A percentile compares a stretch with the other conserved stretches of the same genome.
These are phyloP conservation scores for Posidonia oceanica DNA, from an alignment of 116 monocot species.

Conservation along the genomic window DNA sequence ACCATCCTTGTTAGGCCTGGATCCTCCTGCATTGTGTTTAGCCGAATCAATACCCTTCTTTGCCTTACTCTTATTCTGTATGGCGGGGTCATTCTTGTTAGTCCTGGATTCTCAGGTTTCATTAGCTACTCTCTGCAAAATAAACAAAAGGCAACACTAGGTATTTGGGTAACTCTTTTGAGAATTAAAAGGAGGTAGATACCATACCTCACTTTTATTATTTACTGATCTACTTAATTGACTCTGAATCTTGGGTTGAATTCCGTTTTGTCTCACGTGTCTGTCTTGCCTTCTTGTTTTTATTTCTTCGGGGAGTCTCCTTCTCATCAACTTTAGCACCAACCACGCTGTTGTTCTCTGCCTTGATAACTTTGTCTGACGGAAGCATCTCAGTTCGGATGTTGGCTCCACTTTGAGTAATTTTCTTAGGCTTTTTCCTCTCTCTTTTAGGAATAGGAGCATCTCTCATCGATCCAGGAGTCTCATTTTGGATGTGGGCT, in stretches of 20 bases:
- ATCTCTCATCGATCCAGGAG: not conserved
- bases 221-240: not conserved
- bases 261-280: not conserved
- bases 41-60: too few relatives aligned
- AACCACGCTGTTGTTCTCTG: not conserved
- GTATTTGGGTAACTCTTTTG: not conserved
- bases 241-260: not conserved
- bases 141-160: not conserved
- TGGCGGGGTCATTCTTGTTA: too few relatives aligned
- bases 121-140: not conserved
- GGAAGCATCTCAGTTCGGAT: not conserved
- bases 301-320: not conserved
- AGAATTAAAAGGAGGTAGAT: not conserved
- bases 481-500: not conserved
- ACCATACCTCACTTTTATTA: not conserved
- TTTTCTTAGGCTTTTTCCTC: slow-evolving; percentile 1
- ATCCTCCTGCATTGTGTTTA: too few relatives aligned
- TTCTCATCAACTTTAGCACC: not conserved
- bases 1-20: not conserved
- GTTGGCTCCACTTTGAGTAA: not conserved
- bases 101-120: not conserved
- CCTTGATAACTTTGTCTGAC: not conserved
- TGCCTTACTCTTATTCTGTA: too few relatives aligned
- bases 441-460: slow-evolving; percentile 1
- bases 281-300: not conserved